Base-by-base conservation (phyloP, 495 filamentous ascomycete species). In the Emericellopsis terricola region DNA sequence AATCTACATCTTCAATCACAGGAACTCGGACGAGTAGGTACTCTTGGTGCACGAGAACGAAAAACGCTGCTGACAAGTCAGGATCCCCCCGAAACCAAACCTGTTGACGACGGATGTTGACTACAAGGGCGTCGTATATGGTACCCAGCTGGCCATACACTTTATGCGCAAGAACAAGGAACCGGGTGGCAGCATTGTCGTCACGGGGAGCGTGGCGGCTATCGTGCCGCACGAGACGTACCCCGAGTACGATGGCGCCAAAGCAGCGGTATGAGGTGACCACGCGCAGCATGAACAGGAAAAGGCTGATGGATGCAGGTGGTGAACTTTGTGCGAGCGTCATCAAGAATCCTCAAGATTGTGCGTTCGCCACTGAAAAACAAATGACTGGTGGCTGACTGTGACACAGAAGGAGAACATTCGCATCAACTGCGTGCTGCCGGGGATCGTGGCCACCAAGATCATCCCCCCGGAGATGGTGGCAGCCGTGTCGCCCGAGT, bases 81-180 rank as follows among this genome's bases (percentile, higher is more conserved):
- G 41, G 24, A 47, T 58, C 28, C 55, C 55, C 1, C 48, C 53
- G 6, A 41, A 40, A 27, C 57, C 57, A 19, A 41, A 57, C 28
- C 31, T 53, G 8, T 15, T 39, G 2, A 50, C 46, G 33, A 59
- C 57, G 8, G 53, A 60, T 34, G 44, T 59, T 8, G 52, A 59
- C 38, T 56, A 50, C 39, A 60, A 57, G 40, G 56, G 51, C 18
- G 48, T 59, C 3, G 38, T 58, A 4, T 60, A 60, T 34, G 55
- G 57, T 15, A 53, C 47, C 1, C 48, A 52, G 32, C 48, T 60
- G 6, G 53, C 57, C 8, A 49, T 50, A 11, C 53, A 59, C 29
- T 60, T 59, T 38, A 60, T 60, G 57, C 45, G 56, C 18, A 49
- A 54, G 39, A 59, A 59, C 31, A 34, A 38, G 19, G 31, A 35